Conservation (phyloP, 805 yeast genomes). For the Priceomyces fermenticarens region DNA sequence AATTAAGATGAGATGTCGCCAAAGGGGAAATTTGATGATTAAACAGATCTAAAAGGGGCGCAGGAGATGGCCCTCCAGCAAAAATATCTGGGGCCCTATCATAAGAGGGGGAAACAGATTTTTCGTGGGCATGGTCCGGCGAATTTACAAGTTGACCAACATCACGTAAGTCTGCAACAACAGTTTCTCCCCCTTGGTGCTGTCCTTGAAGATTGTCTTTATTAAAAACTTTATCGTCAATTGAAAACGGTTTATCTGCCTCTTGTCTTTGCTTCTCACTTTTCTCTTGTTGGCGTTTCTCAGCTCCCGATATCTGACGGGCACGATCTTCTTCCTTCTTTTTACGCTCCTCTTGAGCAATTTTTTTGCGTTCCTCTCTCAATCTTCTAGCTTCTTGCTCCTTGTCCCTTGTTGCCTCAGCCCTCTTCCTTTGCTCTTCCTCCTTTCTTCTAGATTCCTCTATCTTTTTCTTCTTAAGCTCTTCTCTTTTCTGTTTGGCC, state of each 20-base stretch:
- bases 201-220: background rate
- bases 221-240: background rate
- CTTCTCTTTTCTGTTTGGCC: conserved; percentile 38
- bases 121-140: background rate
- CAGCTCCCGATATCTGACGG: conserved; percentile 12
- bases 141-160: background rate
- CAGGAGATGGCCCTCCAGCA: conserved; percentile 2
- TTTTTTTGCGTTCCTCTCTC: conserved; percentile 24
- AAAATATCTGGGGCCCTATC: background rate
- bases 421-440: conserved; percentile 28
- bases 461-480: conserved; percentile 46
- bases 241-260: background rate
- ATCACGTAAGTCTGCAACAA: background rate
- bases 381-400: conserved; percentile 24
- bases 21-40: conserved; percentile 25
- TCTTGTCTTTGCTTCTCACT: conserved; percentile 6
- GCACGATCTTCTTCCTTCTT: conserved; percentile 19
- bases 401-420: conserved; percentile 26
- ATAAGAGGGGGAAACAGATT: background rate
- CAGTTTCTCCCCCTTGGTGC: background rate
- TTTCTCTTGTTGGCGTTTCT: conserved; percentile 13
- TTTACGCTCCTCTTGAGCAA: conserved; percentile 21
- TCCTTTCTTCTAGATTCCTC: conserved; percentile 33
- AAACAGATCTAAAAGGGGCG: conserved; percentile 31
- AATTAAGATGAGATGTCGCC: conserved; percentile 1